Evolutionary conservation across 495 filamentous ascomycete species (phyloP).

Genomic region (Aspergillus nidulans): DNA sequence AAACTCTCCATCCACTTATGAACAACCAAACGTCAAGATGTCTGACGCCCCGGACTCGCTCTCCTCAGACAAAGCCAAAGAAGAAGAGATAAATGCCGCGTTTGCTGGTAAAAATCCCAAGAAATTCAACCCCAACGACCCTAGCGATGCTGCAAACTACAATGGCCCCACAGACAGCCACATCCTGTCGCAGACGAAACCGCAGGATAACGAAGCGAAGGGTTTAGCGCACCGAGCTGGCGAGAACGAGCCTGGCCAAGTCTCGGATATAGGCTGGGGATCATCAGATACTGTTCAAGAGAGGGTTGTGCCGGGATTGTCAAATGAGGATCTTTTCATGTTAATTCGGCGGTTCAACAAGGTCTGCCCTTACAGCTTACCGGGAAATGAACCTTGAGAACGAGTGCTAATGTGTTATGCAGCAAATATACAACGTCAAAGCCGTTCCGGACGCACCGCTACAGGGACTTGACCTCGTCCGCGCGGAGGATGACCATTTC

Average conservation of each 20-base stretch:
- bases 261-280: constrained; percentile 70
- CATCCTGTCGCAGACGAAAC: constrained; percentile 32
- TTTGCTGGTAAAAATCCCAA: neutral
- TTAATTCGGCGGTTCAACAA: constrained; percentile 81
- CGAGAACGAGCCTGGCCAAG: constrained; percentile 33
- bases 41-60: neutral
- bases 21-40: neutral
- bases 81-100: neutral
- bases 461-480: constrained; percentile 71
- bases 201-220: constrained; percentile 32
- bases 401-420: constrained; percentile 14
- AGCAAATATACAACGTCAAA: constrained; percentile 90
- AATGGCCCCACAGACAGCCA: constrained; percentile 38
- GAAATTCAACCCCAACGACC: neutral
- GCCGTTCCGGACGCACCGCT: constrained; percentile 50
- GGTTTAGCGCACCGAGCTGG: constrained; percentile 40
- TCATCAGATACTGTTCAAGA: constrained; percentile 51
- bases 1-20: neutral
- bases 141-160: neutral
- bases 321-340: constrained; percentile 75
- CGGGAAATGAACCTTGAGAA: no score
- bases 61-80: neutral
- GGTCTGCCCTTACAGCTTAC: constrained; percentile 44
- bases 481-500: constrained; percentile 78
- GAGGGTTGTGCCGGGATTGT: constrained; percentile 64